A percentile compares a stretch with the other conserved stretches of the same genome.
phyloP scores from a whole-genome alignment of 805 yeast species.

The Lachancea cidri region DNA sequence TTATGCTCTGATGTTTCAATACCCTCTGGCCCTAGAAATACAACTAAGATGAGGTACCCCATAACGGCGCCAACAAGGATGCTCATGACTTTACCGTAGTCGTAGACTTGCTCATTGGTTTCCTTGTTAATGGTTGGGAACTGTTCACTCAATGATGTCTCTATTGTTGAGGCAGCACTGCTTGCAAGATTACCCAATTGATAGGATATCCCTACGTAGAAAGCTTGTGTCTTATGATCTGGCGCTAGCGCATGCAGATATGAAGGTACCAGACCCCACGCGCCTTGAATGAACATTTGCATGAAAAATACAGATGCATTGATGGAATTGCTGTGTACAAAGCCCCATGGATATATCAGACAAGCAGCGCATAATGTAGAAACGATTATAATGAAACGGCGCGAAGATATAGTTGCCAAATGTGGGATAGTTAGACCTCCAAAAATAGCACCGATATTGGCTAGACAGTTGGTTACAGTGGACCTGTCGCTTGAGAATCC shows the following conservation, averaged over 20 bases:
- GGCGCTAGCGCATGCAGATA: conserved; percentile 58
- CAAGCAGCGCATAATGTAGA: conserved; percentile 54
- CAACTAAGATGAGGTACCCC: conserved; percentile 43
- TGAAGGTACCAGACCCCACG: conserved; percentile 62
- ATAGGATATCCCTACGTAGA: conserved; percentile 56
- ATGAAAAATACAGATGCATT: conserved; percentile 56
- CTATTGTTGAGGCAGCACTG: conserved; percentile 64
- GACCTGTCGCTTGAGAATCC: conserved; percentile 39
- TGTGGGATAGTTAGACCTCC: conserved; percentile 62
- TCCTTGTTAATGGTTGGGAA: conserved; percentile 39
- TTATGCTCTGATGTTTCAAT: conserved; percentile 20
- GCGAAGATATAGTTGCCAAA: conserved; percentile 60
- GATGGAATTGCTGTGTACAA: conserved; percentile 39
- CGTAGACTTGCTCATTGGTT: conserved; percentile 34
- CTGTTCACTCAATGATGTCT: conserved; percentile 51
- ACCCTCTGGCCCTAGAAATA: conserved; percentile 59
- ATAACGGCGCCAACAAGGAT: conserved; percentile 60
- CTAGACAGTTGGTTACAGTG: conserved; percentile 57
- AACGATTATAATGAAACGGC: conserved; percentile 55
- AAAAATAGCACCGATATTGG: conserved; percentile 59
- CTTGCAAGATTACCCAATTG: conserved; percentile 65
- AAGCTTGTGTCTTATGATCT: conserved; percentile 50
- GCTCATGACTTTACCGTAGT: conserved; percentile 59
- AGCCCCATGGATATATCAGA: conserved; percentile 58
- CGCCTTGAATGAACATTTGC: conserved; percentile 61